Evolutionary conservation across 768 basidiomycete species (phyloP).

Genomic region (Melanogaster broomeanus): DNA sequence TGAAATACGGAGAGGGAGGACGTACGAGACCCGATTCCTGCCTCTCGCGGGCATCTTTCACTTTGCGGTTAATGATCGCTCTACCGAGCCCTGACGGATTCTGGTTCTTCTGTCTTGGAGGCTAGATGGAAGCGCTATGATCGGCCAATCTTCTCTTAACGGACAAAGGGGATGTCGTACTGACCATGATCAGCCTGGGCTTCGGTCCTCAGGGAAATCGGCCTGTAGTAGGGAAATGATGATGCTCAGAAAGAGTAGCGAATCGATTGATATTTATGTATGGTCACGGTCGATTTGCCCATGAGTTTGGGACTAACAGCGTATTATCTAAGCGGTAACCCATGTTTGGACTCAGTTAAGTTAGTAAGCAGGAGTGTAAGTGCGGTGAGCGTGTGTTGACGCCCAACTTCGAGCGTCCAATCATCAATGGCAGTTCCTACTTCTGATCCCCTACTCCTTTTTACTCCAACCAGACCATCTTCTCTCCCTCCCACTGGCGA

Average conservation of each 20-base stretch:
- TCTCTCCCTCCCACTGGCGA: slow-evolving; percentile 15
- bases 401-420: neutral
- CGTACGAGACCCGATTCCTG: slow-evolving; percentile 62
- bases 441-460: slow-evolving; percentile 17
- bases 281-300: too few species aligned
- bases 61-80: slow-evolving; percentile 92
- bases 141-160: neutral
- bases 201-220: too few species aligned
- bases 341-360: too few species aligned
- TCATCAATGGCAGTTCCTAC: slow-evolving; percentile 14
- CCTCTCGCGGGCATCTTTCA: slow-evolving; percentile 37
- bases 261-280: too few species aligned
- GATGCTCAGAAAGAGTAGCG: too few species aligned
- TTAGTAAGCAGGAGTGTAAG: too few species aligned
- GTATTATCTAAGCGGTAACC: too few species aligned
- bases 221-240: too few species aligned
- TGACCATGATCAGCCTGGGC: neutral
- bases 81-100: slow-evolving; percentile 87
- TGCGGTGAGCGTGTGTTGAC: too few species aligned
- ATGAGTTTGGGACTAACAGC: too few species aligned
- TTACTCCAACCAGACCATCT: slow-evolving; percentile 11
- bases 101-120: slow-evolving; percentile 57
- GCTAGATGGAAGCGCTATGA: slow-evolving; percentile 30
- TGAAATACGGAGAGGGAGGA: slow-evolving; percentile 2
- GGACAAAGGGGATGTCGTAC: neutral